These are phyloP conservation scores for Penicillium subrubescens DNA, from an alignment of 495 filamentous ascomycete species.

Conservation along the genomic window DNA sequence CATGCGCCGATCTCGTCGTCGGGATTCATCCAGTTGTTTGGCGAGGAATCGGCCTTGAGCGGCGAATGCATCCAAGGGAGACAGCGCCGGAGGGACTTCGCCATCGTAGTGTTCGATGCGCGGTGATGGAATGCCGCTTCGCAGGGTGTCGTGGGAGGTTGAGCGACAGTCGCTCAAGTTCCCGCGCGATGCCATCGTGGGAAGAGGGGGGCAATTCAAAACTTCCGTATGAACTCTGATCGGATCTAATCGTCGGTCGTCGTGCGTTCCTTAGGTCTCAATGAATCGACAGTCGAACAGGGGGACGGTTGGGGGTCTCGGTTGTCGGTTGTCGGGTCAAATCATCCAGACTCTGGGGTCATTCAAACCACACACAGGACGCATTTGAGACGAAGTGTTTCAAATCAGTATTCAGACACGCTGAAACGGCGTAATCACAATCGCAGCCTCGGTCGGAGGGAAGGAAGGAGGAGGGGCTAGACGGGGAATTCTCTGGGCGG, in stretches of 20 bases:
- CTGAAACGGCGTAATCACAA: background rate
- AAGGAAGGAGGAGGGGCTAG: conserved; percentile 14
- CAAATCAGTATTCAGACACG: background rate
- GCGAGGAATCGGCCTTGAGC: conserved; percentile 84
- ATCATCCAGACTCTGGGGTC: conserved; percentile 25
- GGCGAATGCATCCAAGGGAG: conserved; percentile 92
- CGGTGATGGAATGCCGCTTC: conserved; percentile 60
- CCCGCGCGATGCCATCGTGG: conserved; percentile 56
- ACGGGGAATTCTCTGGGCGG: conserved; percentile 8
- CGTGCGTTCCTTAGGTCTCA: background rate
- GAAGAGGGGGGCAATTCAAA: background rate
- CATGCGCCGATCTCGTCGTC: conserved; percentile 67
- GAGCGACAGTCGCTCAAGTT: conserved; percentile 65
- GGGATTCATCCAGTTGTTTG: conserved; percentile 80
- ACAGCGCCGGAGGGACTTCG: conserved; percentile 87
- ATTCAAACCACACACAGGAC: conserved; percentile 8
- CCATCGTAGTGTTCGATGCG: conserved; percentile 75
- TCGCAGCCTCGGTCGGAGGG: conserved; percentile 10
- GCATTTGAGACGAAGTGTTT: conserved; percentile 12
- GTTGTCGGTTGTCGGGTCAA: background rate
- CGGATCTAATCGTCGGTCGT: background rate
- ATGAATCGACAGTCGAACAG: background rate
- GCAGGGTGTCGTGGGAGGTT: conserved; percentile 60
- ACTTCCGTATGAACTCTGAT: background rate
- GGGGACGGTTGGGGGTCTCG: background rate